These are phyloP conservation scores for Talaromyces sp. DNA, from an alignment of 2,329 filamentous ascomycete species.

Conservation along the genomic window DNA sequence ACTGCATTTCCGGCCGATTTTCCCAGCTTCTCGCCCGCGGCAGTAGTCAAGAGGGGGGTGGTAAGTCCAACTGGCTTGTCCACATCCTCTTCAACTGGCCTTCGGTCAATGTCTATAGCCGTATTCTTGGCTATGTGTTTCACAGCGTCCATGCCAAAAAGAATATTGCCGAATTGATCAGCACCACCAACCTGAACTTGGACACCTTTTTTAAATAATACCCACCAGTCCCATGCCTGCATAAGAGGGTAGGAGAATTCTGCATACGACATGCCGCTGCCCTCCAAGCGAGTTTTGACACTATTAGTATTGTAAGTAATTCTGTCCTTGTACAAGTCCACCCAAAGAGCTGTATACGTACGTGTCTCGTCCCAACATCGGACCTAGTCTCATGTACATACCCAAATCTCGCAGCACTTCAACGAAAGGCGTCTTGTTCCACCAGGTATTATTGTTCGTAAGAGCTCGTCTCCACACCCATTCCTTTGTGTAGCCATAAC, in stretches of 20 bases:
- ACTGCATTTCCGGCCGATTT: slow-evolving; percentile 92
- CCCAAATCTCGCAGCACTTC: slow-evolving; percentile 75
- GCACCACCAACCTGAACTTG: slow-evolving; percentile 91
- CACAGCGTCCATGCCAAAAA: slow-evolving; percentile 81
- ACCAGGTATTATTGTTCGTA: slow-evolving; percentile 81
- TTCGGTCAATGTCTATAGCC: slow-evolving; percentile 35
- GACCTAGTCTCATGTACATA: slow-evolving; percentile 69
- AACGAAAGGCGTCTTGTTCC: slow-evolving; percentile 66
- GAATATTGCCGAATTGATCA: slow-evolving; percentile 95
- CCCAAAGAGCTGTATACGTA: slow-evolving; percentile 47
- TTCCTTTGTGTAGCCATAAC: slow-evolving; percentile 61
- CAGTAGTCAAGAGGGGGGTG: slow-evolving; percentile 81
- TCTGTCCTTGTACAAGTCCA: background rate
- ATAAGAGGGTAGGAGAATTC: slow-evolving; percentile 92
- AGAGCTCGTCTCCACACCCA: slow-evolving; percentile 66
- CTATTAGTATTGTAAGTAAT: slow-evolving; percentile 32
- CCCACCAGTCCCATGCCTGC: slow-evolving; percentile 96
- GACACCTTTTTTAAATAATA: slow-evolving; percentile 68
- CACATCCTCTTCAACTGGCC: slow-evolving; percentile 36
- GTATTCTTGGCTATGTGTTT: slow-evolving; percentile 63
- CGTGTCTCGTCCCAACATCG: slow-evolving; percentile 87
- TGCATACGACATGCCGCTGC: slow-evolving; percentile 88
- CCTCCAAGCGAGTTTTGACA: slow-evolving; percentile 78
- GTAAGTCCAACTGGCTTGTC: slow-evolving; percentile 75
- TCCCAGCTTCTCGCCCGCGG: slow-evolving; percentile 84